Evolutionary conservation across 2,329 filamentous ascomycete species (phyloP).

Genomic region (Clarireedia monteithiana): DNA sequence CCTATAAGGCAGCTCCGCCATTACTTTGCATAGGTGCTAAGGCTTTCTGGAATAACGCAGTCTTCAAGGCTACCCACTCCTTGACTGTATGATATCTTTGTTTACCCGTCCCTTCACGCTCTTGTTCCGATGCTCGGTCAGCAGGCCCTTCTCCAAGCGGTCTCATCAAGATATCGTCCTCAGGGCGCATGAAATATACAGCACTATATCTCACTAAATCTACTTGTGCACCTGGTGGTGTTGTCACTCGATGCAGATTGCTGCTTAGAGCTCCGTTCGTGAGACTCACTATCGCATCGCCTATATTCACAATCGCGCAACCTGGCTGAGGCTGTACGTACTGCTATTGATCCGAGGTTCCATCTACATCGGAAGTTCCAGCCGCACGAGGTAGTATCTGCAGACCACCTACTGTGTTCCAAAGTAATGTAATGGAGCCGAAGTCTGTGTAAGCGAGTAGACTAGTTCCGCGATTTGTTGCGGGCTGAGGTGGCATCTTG

Average conservation of each 20-base stretch:
- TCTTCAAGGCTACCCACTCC: neutral
- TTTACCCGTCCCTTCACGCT: neutral
- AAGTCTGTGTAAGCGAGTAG: too few relatives aligned
- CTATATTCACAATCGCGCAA: constrained; percentile 37
- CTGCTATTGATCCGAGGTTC: constrained; percentile 33
- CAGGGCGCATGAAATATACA: constrained; percentile 45
- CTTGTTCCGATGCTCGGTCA: neutral
- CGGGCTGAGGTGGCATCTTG: too few relatives aligned
- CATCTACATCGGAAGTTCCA: too few relatives aligned
- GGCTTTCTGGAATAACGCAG: neutral
- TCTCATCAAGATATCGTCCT: constrained; percentile 37
- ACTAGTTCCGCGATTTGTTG: too few relatives aligned
- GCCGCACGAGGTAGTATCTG: too few relatives aligned
- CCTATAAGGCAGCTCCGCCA: neutral
- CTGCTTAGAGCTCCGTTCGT: constrained; percentile 34
- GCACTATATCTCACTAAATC: constrained; percentile 38
- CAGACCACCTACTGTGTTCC: too few relatives aligned
- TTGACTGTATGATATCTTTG: neutral
- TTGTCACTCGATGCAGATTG: constrained; percentile 42
- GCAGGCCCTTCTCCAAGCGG: neutral
- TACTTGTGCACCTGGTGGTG: constrained; percentile 39
- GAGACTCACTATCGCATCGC: constrained; percentile 37
- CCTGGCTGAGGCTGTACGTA: constrained; percentile 45
- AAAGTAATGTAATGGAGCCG: too few relatives aligned
- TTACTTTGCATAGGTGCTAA: neutral